These are phyloP conservation scores for Zasmidium citrigriseum DNA, from an alignment of 2,329 filamentous ascomycete genomes.

Conservation along the genomic window DNA sequence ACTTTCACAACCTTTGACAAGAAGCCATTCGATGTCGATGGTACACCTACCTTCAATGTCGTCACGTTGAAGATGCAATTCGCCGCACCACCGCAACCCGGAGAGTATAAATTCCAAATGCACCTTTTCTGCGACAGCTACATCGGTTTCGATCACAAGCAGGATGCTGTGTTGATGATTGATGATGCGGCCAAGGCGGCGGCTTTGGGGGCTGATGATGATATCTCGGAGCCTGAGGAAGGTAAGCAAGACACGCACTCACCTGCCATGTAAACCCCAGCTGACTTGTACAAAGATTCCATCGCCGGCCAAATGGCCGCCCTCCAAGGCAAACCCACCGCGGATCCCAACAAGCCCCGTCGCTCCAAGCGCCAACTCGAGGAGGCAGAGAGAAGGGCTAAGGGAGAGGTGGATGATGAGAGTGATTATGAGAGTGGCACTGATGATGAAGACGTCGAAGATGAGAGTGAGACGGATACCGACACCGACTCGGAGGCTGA, in stretches of 20 bases:
- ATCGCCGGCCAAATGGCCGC: conserved; percentile 41
- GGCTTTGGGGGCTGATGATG: conserved; percentile 71
- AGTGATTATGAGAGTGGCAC: conserved; percentile 41
- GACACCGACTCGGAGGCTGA: conserved; percentile 83
- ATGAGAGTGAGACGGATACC: conserved; percentile 53
- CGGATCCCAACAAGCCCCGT: conserved; percentile 24
- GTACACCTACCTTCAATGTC: conserved; percentile 85
- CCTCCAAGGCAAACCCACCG: conserved; percentile 36
- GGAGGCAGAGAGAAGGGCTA: conserved; percentile 27
- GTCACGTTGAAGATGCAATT: conserved; percentile 98
- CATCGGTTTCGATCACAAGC: conserved; percentile 87
- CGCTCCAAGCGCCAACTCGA: conserved; percentile 24
- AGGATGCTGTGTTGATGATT: conserved; percentile 85
- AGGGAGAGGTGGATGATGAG: conserved; percentile 35
- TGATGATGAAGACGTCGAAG: conserved; percentile 39
- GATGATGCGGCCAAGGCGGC: conserved; percentile 86
- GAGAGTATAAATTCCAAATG: conserved; percentile 93
- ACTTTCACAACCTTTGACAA: conserved; percentile 93
- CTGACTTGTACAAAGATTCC: conserved; percentile 33
- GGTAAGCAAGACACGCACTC: conserved; percentile 59
- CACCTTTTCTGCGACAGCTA: conserved; percentile 94
- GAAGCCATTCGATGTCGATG: conserved; percentile 76
- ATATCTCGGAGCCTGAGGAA: conserved; percentile 97
- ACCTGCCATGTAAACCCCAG: neutral
- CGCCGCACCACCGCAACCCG: conserved; percentile 86